Evolutionary conservation across 2,329 filamentous ascomycete genomes (phyloP).

Genomic region (Teratosphaeria nubilosa): DNA sequence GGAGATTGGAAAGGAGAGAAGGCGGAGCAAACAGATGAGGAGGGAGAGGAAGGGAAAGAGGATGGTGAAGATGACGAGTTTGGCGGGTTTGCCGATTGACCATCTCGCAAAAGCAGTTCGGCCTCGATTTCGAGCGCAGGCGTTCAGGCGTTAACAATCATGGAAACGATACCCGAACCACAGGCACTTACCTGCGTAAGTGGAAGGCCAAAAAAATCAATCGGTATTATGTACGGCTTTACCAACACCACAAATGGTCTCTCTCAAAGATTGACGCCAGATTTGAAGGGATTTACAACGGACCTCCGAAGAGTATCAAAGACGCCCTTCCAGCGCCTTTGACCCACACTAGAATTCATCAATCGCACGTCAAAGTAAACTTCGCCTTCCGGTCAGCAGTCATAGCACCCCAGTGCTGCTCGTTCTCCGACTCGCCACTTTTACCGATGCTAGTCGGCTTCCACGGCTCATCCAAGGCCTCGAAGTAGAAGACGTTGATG

Average conservation of each 20-base stretch:
- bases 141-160: slow-evolving; percentile 1
- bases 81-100: slow-evolving; percentile 55
- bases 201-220: neutral
- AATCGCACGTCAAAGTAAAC: slow-evolving; percentile 30
- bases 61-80: slow-evolving; percentile 40
- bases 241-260: neutral
- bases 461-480: slow-evolving; percentile 61
- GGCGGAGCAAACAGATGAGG: slow-evolving; percentile 30
- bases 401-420: slow-evolving; percentile 63
- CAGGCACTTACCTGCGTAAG: neutral
- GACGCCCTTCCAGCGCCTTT: neutral
- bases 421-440: slow-evolving; percentile 50
- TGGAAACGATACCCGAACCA: neutral
- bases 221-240: neutral
- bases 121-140: slow-evolving; percentile 5
- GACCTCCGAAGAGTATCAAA: neutral
- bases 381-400: slow-evolving; percentile 48
- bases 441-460: slow-evolving; percentile 56
- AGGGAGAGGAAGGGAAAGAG: slow-evolving; percentile 32
- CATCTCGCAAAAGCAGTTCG: neutral
- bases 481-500: slow-evolving; percentile 62
- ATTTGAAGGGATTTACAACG: neutral
- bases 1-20: slow-evolving; percentile 47
- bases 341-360: neutral
- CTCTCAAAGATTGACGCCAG: neutral